phyloP scores from a whole-genome alignment of 805 yeast species.

The Teunomyces panamensis region DNA sequence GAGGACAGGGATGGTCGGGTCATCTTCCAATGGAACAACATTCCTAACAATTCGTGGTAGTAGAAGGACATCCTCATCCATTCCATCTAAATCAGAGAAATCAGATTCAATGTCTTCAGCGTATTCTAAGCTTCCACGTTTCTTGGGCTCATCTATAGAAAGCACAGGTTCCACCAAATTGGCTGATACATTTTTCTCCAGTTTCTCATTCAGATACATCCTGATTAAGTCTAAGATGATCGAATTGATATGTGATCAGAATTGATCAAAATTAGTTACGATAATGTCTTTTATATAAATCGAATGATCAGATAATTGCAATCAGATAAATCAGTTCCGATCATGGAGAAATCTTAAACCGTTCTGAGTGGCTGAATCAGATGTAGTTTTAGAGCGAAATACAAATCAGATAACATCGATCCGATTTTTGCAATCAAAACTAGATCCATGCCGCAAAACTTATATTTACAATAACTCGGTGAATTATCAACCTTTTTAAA shows the following conservation, averaged over 20 bases:
- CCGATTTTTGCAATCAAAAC: slow-evolving; percentile 1
- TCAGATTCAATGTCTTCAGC: slow-evolving; percentile 3
- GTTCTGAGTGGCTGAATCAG: not conserved
- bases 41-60: slow-evolving; percentile 31
- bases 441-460: not conserved
- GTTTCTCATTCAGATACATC: not conserved
- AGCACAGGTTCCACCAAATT: not conserved
- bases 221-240: not conserved
- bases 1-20: slow-evolving; percentile 21
- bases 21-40: slow-evolving; percentile 25
- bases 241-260: not conserved
- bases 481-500: not conserved
- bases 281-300: not conserved
- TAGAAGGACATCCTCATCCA: slow-evolving; percentile 19
- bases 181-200: not conserved
- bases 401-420: not conserved
- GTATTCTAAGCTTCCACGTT: not conserved
- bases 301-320: not conserved
- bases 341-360: not conserved
- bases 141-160: not conserved
- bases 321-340: slow-evolving; percentile 3
- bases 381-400: not conserved
- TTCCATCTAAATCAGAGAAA: not conserved
- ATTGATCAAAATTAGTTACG: not conserved
- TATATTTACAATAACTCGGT: not conserved